A percentile compares a stretch with the other conserved stretches of the same genome.
phyloP scores from a whole-genome alignment of 208 protist species.

The Zelonia costaricensis region DNA sequence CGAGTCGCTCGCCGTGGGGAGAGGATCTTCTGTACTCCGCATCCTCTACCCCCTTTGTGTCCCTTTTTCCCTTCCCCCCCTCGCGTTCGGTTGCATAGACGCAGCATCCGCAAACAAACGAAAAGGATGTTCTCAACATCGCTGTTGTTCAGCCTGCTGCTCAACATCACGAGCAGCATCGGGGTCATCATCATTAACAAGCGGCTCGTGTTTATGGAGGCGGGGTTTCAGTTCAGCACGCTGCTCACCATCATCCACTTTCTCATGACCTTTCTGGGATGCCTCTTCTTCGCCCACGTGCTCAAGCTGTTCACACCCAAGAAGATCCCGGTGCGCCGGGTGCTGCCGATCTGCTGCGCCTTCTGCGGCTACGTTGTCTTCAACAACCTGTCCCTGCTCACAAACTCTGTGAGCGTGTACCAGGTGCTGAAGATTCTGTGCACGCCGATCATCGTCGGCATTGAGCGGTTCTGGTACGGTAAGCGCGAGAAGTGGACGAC shows the following conservation, averaged over 20 bases:
- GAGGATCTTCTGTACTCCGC: not conserved
- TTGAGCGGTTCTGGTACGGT: constrained; percentile 55
- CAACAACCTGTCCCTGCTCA: constrained; percentile 87
- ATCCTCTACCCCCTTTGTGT: not conserved
- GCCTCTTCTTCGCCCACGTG: constrained; percentile 44
- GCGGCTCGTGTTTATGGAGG: constrained; percentile 51
- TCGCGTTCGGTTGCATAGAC: not conserved
- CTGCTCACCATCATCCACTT: constrained; percentile 79
- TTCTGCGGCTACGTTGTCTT: constrained; percentile 89
- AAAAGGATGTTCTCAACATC: constrained; percentile 10
- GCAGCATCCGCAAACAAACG: no score
- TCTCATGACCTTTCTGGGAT: constrained; percentile 61
- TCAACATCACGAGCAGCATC: constrained; percentile 74
- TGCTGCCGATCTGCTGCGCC: constrained; percentile 66
- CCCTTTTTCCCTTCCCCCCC: not conserved
- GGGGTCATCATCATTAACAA: constrained; percentile 83
- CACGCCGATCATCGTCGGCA: constrained; percentile 76
- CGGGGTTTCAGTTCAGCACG: constrained; percentile 67
- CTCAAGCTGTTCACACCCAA: constrained; percentile 43
- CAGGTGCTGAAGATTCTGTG: constrained; percentile 86
- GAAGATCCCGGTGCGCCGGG: constrained; percentile 29
- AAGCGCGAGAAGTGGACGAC: constrained; percentile 46
- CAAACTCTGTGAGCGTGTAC: constrained; percentile 84
- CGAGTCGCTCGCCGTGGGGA: no score
- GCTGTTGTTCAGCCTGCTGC: constrained; percentile 42